Base-by-base conservation (phyloP, 495 filamentous ascomycete species). In the Neurospora africana region DNA sequence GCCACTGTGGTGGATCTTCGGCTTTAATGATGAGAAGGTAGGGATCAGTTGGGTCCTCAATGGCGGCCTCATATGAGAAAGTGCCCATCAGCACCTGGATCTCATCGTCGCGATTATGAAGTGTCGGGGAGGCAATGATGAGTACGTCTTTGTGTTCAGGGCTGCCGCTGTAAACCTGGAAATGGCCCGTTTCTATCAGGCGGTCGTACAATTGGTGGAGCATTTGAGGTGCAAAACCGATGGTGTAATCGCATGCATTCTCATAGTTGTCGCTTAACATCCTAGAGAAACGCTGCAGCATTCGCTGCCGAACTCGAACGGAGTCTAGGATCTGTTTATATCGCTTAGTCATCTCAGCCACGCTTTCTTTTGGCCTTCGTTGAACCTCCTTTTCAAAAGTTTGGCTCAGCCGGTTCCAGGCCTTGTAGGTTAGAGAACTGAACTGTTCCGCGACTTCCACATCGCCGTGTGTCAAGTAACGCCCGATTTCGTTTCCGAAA, bases 371-470 rank as follows among this genome's bases (percentile, higher is more conserved):
- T 10, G 91, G 89, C 72, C 90, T 88, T 68, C 90, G 86, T 74
- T 93, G 91, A 7, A 98, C 86, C 78, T 99, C 95, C 74, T 90
- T 90, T 77, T 98, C 95, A 76, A 98, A 99, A 68, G 94, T 93
- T 70, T 90, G 87, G 79, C 91, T 97, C 68, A 99, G 85, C 69
- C 95, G 89, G 75, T 91, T 91, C 71, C 98, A 83, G 37, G 94
- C 92, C 81, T 96, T 98, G 75, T 91, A 91, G 35, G 95, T 99
- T 71, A 99, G 87, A 11, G 92, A 92, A 80, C 91, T 95, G 78
- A 98, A 99, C 77, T 99, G 96, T 82, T 99, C 95, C n/a, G 95
- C 95, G 43, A 98, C 96, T 83, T 98, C 93, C 36, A 98, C 90
- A 82, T 98, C 94, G 70, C 96, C 95, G 47, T 92, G 92, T 68